Evolutionary conservation across 2,329 filamentous ascomycete genomes (phyloP), one percentile per base, ranked within the genome.

Genomic region (Trichoderma atrobrunneum): DNA sequence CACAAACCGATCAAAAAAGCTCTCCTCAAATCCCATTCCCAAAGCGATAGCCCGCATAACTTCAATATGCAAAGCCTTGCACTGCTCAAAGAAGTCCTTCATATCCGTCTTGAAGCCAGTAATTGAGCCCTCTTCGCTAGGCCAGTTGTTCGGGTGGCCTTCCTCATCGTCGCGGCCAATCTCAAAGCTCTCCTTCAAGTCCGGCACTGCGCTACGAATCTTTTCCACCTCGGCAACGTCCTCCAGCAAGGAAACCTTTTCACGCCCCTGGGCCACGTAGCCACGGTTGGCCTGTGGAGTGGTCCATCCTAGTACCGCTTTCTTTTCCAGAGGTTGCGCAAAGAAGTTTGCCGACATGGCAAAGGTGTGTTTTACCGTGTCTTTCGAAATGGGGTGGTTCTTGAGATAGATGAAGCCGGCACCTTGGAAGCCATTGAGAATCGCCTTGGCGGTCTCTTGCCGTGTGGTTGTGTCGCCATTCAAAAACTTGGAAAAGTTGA

Each of bases 401-500:
- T 91, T 91, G 51, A 97, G 88, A 82, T 97, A 97, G 78, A 98
- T 88, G 85, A 98, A 97, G 72, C 95, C 95, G 3, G 94, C 92
- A 1, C 88, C 91, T 77, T 94, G 92, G 84, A 98, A 97, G 56
- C 93, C 94, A 68, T 89, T 79, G 14, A 95, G 89, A 76, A 97
- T 90, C 54, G 91, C 89, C 68, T 89, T 82, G 26, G 94, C 94
- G 1, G 92, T 90, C 57, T 87, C 82, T 65, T 86, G 83, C 76
- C 91, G 92, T 75, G 92, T 84, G 11, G 85, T 77, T 0, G 87
- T 83, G 24, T 87, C 85, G 39, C 92, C 92, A 72, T 86, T 81
- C 28, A 93, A 88, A 81, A 95, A 96, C 57, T 85, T 85, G 14
- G 88, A 89, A 80, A 97, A 95, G 85, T 97, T 80, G 59, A 80